Percentiles rank a stretch among this genome's conserved stretches.
Conservation (phyloP, 768 basidiomycete species). For the Hirschioporus abietinus region DNA sequence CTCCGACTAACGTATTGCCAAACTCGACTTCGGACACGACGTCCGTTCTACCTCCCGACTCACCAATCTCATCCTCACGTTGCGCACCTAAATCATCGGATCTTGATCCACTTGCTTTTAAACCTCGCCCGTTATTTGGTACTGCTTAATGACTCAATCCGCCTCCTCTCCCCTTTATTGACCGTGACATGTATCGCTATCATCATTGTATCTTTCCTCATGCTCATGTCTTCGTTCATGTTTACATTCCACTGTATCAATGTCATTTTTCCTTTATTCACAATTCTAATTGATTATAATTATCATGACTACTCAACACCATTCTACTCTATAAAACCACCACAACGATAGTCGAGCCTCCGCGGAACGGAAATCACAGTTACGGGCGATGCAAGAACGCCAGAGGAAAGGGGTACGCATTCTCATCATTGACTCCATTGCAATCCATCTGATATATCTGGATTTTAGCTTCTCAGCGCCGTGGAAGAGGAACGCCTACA, state of each 20-base stretch:
- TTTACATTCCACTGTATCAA: constrained; percentile 20
- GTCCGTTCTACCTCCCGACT: constrained; percentile 18
- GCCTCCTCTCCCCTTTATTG: too few relatives aligned
- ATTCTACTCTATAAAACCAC: constrained; percentile 17
- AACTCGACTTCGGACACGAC: constrained; percentile 13
- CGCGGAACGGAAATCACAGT: constrained; percentile 66
- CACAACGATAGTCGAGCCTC: constrained; percentile 53
- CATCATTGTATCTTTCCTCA: neutral
- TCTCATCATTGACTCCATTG: neutral
- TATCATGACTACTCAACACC: constrained; percentile 9
- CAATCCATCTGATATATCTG: neutral
- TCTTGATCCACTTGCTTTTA: constrained; percentile 41
- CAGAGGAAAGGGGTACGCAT: constrained; percentile 68
- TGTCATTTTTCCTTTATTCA: constrained; percentile 14
- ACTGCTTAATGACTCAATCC: constrained; percentile 43
- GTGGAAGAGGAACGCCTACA: constrained; percentile 1
- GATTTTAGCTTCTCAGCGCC: constrained; percentile 4
- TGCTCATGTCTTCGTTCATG: neutral
- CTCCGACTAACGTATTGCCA: constrained; percentile 12
- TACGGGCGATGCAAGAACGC: constrained; percentile 66
- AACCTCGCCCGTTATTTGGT: constrained; percentile 64
- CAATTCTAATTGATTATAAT: constrained; percentile 22
- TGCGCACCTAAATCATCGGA: constrained; percentile 26
- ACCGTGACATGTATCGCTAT: neutral
- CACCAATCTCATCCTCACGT: constrained; percentile 18